A percentile compares a stretch with the other conserved stretches of the same genome.
Evolutionary conservation across 106 monocot genomes (phyloP).

Genomic region (Acorus calamus): DNA sequence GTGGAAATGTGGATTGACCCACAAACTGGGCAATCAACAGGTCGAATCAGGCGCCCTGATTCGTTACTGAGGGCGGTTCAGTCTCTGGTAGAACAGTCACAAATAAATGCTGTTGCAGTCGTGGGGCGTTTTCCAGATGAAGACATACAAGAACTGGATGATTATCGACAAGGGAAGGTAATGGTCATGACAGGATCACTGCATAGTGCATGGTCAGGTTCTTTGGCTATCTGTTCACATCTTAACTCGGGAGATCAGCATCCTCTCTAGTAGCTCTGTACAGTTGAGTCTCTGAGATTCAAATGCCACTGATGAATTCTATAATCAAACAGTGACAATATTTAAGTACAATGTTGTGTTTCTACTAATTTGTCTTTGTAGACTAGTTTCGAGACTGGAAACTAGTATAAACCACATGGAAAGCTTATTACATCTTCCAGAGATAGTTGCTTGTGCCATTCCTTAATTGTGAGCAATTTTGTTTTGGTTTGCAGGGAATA

Average conservation of each 20-base stretch:
- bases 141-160: conserved; percentile 47
- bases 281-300: no score
- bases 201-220: no score
- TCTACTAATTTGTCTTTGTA: neutral
- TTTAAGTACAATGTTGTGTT: neutral
- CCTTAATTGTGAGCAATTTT: neutral
- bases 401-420: no score
- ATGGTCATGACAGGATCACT: neutral
- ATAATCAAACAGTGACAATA: no score
- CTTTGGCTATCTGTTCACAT: no score
- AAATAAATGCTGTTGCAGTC: conserved; percentile 84
- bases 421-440: no score
- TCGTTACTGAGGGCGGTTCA: conserved; percentile 79
- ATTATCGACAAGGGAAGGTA: conserved; percentile 85
- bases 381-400: neutral
- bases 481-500: conserved; percentile 47
- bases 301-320: no score
- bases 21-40: conserved; percentile 73
- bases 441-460: neutral
- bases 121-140: conserved; percentile 93
- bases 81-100: conserved; percentile 31
- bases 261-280: no score
- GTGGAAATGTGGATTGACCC: conserved; percentile 86
- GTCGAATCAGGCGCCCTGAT: conserved; percentile 52
- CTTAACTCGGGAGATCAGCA: no score